Conservation (phyloP, 176 grass and related monocot species). For the Avena atlantica region DNA sequence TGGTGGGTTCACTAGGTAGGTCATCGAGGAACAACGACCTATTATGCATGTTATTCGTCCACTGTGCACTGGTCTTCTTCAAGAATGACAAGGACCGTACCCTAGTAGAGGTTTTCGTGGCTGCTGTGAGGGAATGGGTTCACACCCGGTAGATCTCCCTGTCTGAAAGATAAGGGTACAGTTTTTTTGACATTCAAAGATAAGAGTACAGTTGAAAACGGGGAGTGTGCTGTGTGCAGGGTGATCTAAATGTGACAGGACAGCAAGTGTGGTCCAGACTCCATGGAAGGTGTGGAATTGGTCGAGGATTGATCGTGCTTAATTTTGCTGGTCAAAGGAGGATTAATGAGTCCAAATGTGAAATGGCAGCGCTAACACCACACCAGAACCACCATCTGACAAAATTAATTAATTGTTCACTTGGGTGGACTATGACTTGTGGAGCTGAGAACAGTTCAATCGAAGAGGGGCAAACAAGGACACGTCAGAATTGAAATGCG, state of each 20-base stretch:
- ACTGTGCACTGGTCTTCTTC: background rate
- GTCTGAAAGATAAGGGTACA: background rate
- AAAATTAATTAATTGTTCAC: background rate
- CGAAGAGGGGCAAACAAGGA: background rate
- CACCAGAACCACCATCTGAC: background rate
- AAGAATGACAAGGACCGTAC: background rate
- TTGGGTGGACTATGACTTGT: background rate
- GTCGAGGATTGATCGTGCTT: constrained; percentile 18
- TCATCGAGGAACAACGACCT: constrained; percentile 6
- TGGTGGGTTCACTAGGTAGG: background rate
- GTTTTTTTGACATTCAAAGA: too few relatives aligned
- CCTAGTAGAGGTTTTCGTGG: background rate
- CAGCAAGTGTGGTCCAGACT: background rate
- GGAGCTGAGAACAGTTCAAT: background rate
- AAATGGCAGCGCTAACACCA: background rate
- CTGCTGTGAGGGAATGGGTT: constrained; percentile 4
- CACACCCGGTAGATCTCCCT: background rate
- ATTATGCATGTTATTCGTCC: background rate
- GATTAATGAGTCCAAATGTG: background rate
- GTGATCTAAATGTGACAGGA: constrained; percentile 40
- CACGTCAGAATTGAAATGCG: background rate
- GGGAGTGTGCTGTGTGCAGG: background rate
- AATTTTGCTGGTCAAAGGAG: constrained; percentile 39
- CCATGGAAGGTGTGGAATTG: constrained; percentile 28
- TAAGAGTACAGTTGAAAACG: background rate